These are phyloP conservation scores for Aspergillus spinulosporus DNA, from an alignment of 2,329 filamentous ascomycete genomes.

Conservation along the genomic window DNA sequence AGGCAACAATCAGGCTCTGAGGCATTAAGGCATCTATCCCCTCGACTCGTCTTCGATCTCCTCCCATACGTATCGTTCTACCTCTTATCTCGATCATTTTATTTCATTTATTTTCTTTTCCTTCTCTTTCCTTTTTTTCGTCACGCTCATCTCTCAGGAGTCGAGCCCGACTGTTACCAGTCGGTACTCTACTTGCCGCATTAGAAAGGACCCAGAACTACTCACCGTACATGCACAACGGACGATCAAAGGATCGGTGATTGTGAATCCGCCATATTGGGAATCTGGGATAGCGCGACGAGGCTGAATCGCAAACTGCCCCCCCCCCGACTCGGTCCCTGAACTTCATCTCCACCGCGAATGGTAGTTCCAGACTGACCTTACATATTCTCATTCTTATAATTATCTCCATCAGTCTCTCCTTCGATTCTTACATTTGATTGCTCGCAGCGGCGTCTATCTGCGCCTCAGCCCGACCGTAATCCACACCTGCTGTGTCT, in stretches of 20 bases:
- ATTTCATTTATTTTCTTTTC: neutral
- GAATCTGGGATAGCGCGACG: constrained; percentile 12
- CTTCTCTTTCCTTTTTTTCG: neutral
- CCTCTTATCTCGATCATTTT: neutral
- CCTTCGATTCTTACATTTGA: neutral
- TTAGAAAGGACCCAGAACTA: neutral
- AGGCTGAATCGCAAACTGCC: constrained; percentile 29
- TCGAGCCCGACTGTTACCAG: neutral
- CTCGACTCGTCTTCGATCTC: no score
- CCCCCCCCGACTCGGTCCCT: constrained; percentile 12
- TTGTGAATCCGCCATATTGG: neutral
- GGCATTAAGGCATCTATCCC: constrained; percentile 1
- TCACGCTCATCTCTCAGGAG: neutral
- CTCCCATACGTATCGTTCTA: no score
- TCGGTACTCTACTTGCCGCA: neutral
- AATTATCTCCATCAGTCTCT: neutral
- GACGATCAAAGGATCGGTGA: neutral
- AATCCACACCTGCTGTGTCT: constrained; percentile 11
- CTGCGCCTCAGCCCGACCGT: constrained; percentile 9
- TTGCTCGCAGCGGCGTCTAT: neutral
- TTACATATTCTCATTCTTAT: neutral
- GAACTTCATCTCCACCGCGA: constrained; percentile 6
- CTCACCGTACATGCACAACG: neutral
- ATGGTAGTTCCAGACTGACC: constrained; percentile 1
- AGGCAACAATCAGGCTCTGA: neutral